Evolutionary conservation across 371 early-diverging fungal genomes (phyloP), one percentile per base, ranked within the genome.

Genomic region (Mortierella sp.): DNA sequence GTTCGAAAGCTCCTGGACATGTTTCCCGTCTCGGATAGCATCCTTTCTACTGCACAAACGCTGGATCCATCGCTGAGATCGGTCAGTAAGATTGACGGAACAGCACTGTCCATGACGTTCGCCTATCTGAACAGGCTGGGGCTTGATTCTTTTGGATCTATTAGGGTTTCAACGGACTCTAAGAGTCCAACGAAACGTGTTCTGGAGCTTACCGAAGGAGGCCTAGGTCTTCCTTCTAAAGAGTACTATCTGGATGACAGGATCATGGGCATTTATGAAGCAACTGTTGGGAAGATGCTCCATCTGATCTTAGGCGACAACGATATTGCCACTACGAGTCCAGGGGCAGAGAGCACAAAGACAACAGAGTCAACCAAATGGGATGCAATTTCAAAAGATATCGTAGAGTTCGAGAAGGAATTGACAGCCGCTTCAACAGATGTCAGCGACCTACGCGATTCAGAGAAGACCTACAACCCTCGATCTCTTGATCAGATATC

Each of bases 161-260:
- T 86, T 39, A 67, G 51, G 4, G 78, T 86, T 3, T 78, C 66
- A 13, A 54, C 79, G 5, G 90, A 89, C 61, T 64, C 71, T 50
- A 82, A 82, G 43, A 71, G 87, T 34, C 89, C 89, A 14, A 71
- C 72, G 7, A 46, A 60, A 0, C 79, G 82, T 49, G 63, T 81
- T 3, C 52, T 89, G 18, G 67, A 76, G 19, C 45, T 89, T 1
- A 62, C 50, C 9, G 89, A 89, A 67, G 63, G 78, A n/a, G 86
- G 87, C 1, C 48, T 87, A 21, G 83, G 86, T 16, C 66, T 89
- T 46, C 87, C 87, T 7, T 82, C 86, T 47, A 88, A 87, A 21
- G 82, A 83, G 18, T 88, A 89, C 30, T 89, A 88, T 54, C 54
- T 66, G 14, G 84, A 88, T 21, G 54, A 79, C 8, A 60, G 81